phyloP scores from a whole-genome alignment of 495 filamentous ascomycete genomes.

The Penicillium roqueforti region DNA sequence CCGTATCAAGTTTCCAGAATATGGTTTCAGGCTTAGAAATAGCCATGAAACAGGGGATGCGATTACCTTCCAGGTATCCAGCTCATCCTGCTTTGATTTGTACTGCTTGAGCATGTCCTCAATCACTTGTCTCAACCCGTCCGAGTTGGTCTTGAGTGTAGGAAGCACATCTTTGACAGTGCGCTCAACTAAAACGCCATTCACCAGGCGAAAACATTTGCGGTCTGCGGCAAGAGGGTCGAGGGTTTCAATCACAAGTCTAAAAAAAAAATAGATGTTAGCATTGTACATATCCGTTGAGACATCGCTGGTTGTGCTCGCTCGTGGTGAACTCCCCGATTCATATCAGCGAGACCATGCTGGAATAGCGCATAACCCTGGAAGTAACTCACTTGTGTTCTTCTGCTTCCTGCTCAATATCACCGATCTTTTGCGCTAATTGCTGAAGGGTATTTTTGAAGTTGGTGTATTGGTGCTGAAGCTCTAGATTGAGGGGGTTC shows the following conservation, averaged over 20 bases:
- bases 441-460: slow-evolving; percentile 95
- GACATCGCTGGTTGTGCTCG: neutral
- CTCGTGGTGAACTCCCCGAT: neutral
- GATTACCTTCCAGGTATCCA: slow-evolving; percentile 97
- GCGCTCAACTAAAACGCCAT: slow-evolving; percentile 90
- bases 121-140: slow-evolving; percentile 92
- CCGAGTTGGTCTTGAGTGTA: slow-evolving; percentile 87
- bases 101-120: slow-evolving; percentile 97
- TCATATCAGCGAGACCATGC: neutral
- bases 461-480: slow-evolving; percentile 88
- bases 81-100: slow-evolving; percentile 86
- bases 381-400: slow-evolving; percentile 81
- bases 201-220: slow-evolving; percentile 98
- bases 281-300: neutral
- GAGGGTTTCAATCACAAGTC: slow-evolving; percentile 93
- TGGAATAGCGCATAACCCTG: neutral
- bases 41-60: neutral
- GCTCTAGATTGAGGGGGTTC: slow-evolving; percentile 54
- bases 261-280: slow-evolving; percentile 32
- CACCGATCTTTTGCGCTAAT: slow-evolving; percentile 91
- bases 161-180: slow-evolving; percentile 90
- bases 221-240: slow-evolving; percentile 76
- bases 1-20: neutral
- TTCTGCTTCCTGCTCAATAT: slow-evolving; percentile 93
- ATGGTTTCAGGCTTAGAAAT: neutral